These are phyloP conservation scores for Fusarium irregulare DNA, from an alignment of 2,329 filamentous ascomycete species.

Conservation along the genomic window DNA sequence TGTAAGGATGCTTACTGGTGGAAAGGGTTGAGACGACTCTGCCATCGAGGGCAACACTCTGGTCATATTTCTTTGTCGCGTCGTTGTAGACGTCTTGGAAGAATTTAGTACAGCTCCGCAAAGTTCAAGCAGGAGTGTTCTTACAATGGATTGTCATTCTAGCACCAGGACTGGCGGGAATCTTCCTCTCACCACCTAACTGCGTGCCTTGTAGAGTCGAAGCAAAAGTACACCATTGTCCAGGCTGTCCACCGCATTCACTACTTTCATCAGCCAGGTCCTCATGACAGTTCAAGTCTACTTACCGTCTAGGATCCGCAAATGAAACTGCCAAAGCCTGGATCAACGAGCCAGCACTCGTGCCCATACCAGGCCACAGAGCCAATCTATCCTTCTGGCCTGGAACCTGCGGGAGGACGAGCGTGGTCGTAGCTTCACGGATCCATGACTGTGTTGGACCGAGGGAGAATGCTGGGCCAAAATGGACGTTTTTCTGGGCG, in stretches of 20 bases:
- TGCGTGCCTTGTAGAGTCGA: conserved; percentile 28
- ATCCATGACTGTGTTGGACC: conserved; percentile 34
- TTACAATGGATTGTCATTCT: conserved; percentile 29
- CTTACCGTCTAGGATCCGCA: conserved; percentile 18
- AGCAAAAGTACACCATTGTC: conserved; percentile 35
- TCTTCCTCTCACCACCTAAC: conserved; percentile 24
- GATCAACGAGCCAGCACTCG: conserved; percentile 25
- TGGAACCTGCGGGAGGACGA: conserved; percentile 25
- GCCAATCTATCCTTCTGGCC: conserved; percentile 27
- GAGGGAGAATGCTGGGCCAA: conserved; percentile 31
- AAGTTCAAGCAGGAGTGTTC: neutral
- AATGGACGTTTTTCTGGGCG: conserved; percentile 8
- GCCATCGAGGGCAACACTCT: conserved; percentile 16
- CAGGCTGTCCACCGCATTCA: conserved; percentile 24
- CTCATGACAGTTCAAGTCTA: rapidly evolving
- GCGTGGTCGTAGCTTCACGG: conserved; percentile 26
- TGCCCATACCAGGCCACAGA: conserved; percentile 34
- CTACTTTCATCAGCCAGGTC: neutral
- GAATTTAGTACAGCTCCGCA: neutral
- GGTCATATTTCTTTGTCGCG: conserved; percentile 28
- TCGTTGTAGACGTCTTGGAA: conserved; percentile 33
- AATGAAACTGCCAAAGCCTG: conserved; percentile 35
- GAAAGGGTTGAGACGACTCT: conserved; percentile 23
- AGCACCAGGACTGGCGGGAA: conserved; percentile 21
- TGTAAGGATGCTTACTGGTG: neutral